phyloP scores from a whole-genome alignment of 805 yeast genomes.

The Nakazawaea siamensis region DNA sequence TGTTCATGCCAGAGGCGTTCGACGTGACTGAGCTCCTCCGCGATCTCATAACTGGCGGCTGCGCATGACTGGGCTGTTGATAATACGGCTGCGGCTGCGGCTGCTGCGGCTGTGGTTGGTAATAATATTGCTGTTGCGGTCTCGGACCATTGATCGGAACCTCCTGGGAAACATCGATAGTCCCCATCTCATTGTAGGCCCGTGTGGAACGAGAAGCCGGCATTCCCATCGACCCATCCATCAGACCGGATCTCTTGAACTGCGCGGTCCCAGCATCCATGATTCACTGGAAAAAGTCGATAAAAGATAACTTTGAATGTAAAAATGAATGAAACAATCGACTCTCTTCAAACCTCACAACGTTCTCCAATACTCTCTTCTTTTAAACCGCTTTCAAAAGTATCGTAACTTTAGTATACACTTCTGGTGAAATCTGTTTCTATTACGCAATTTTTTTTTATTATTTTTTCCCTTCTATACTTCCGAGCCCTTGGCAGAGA shows the following conservation, averaged over 20 bases:
- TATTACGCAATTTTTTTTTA: too few species aligned
- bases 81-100: slow-evolving; percentile 5
- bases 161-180: slow-evolving; percentile 36
- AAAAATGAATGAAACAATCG: too few species aligned
- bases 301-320: too few species aligned
- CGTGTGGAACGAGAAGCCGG: slow-evolving; percentile 24
- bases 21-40: slow-evolving; percentile 20
- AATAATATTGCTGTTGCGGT: slow-evolving; percentile 8
- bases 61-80: slow-evolving; percentile 14
- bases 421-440: too few species aligned
- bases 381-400: too few species aligned
- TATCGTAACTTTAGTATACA: too few species aligned
- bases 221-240: slow-evolving; percentile 14
- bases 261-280: slow-evolving; percentile 28
- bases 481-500: too few species aligned
- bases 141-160: slow-evolving; percentile 19
- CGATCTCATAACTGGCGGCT: slow-evolving; percentile 11
- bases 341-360: too few species aligned
- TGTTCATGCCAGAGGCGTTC: slow-evolving; percentile 25
- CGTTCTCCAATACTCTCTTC: too few species aligned
- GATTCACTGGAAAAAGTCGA: neutral
- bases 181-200: slow-evolving; percentile 31
- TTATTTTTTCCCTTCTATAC: too few species aligned
- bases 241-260: slow-evolving; percentile 12
- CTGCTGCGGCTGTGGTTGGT: slow-evolving; percentile 13